These are phyloP conservation scores for Panus rudis DNA, from an alignment of 768 basidiomycete species.

Conservation along the genomic window DNA sequence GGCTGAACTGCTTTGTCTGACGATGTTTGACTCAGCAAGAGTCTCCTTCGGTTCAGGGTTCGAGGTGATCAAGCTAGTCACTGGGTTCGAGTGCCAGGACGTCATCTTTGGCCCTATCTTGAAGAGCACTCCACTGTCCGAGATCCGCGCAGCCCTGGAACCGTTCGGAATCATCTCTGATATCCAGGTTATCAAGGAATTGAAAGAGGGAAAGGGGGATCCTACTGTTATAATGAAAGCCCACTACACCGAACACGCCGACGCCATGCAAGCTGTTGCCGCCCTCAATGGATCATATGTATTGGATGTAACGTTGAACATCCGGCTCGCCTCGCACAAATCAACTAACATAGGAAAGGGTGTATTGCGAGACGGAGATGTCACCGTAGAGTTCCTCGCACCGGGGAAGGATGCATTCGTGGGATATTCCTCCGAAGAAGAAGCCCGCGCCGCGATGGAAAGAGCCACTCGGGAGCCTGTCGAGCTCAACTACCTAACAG, in stretches of 20 bases:
- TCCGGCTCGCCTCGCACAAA: slow-evolving; percentile 39
- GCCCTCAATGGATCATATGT: slow-evolving; percentile 41
- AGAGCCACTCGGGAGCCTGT: slow-evolving; percentile 29
- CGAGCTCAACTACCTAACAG: no score
- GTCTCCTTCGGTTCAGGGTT: slow-evolving; percentile 58
- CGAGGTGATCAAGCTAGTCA: slow-evolving; percentile 45
- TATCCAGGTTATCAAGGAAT: slow-evolving; percentile 31
- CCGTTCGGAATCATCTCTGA: slow-evolving; percentile 41
- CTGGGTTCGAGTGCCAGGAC: slow-evolving; percentile 66
- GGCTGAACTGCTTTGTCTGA: slow-evolving; percentile 20
- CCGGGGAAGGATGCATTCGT: slow-evolving; percentile 52
- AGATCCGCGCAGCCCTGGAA: slow-evolving; percentile 29
- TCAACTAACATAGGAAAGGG: slow-evolving; percentile 26
- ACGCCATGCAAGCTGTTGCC: slow-evolving; percentile 47
- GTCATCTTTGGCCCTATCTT: no score
- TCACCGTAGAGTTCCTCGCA: slow-evolving; percentile 54
- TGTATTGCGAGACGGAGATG: slow-evolving; percentile 43
- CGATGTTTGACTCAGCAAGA: slow-evolving; percentile 51
- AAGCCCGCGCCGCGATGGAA: slow-evolving; percentile 46
- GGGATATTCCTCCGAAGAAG: slow-evolving; percentile 46
- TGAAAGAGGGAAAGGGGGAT: slow-evolving; percentile 8
- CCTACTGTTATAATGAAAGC: slow-evolving; percentile 30
- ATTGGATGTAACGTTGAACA: slow-evolving; percentile 34
- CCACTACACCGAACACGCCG: slow-evolving; percentile 39
- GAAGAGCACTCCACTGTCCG: slow-evolving; percentile 37